These are phyloP conservation scores for Raphanus sativus DNA, from an alignment of 345 rosid genomes.

Conservation along the genomic window DNA sequence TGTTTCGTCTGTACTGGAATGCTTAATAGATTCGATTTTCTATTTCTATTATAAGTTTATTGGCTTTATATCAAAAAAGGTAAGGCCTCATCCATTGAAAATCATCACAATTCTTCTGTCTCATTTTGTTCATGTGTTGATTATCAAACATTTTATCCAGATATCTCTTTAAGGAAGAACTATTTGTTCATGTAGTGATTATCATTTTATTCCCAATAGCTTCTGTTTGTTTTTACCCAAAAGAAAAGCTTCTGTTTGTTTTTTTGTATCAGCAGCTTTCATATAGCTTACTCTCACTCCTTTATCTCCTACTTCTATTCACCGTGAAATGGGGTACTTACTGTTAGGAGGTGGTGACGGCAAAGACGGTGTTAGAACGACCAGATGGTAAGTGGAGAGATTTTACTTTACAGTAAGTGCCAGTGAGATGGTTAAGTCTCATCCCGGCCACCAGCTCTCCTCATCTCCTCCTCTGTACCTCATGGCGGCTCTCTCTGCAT, in stretches of 20 bases:
- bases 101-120: background rate
- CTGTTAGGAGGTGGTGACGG: constrained; percentile 39
- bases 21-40: background rate
- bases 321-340: constrained; percentile 33
- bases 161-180: background rate
- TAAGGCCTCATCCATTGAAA: background rate
- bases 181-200: background rate
- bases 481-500: constrained; percentile 39
- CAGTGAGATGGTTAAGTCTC: constrained; percentile 19
- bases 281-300: background rate
- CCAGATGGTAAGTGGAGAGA: constrained; percentile 32
- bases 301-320: constrained; percentile 25
- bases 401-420: constrained; percentile 29
- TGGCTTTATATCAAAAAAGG: background rate
- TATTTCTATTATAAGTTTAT: no score
- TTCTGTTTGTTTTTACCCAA: no score
- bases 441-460: constrained; percentile 40
- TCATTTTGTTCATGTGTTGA: background rate
- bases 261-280: background rate
- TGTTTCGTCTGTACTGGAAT: background rate
- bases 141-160: background rate
- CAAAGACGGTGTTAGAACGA: constrained; percentile 27
- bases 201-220: background rate
- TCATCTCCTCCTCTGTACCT: constrained; percentile 34
- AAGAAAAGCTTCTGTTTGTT: background rate